Conservation (phyloP, 2,329 filamentous ascomycete genomes). For the Colletotrichum abscissum region DNA sequence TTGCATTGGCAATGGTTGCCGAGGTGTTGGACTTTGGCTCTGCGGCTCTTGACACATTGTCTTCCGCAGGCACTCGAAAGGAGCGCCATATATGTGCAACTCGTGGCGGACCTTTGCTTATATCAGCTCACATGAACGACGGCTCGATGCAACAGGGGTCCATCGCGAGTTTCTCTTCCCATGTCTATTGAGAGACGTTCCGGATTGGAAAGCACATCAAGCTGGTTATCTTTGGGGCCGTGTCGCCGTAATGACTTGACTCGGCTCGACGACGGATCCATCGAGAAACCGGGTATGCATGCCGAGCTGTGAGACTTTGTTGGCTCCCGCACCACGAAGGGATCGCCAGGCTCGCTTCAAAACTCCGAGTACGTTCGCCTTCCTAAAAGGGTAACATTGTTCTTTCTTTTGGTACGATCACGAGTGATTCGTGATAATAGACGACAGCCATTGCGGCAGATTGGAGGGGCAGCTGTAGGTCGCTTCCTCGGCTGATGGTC, state of each 20-base stretch:
- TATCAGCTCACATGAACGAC: neutral
- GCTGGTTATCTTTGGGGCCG: neutral
- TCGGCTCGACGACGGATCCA: neutral
- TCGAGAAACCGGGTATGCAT: neutral
- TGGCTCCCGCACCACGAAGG: no score
- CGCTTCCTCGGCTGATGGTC: neutral
- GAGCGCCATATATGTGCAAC: neutral
- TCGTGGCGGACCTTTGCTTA: constrained; percentile 4
- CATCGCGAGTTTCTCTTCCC: neutral
- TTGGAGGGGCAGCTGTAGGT: neutral
- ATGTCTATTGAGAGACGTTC: neutral
- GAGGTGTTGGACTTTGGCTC: neutral
- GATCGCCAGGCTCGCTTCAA: neutral
- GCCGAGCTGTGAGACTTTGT: neutral
- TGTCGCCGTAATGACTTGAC: neutral
- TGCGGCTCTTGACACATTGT: neutral
- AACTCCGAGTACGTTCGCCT: neutral
- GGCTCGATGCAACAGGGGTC: constrained; percentile 15
- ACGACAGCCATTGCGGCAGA: neutral
- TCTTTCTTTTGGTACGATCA: neutral
- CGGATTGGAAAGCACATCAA: neutral
- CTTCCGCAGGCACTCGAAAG: neutral
- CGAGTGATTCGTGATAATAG: neutral
- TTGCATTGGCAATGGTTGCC: constrained; percentile 11
- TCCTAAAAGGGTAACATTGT: constrained; percentile 4